phyloP scores from a whole-genome alignment of 257 asterid species.

The Solanum raphanifolium region DNA sequence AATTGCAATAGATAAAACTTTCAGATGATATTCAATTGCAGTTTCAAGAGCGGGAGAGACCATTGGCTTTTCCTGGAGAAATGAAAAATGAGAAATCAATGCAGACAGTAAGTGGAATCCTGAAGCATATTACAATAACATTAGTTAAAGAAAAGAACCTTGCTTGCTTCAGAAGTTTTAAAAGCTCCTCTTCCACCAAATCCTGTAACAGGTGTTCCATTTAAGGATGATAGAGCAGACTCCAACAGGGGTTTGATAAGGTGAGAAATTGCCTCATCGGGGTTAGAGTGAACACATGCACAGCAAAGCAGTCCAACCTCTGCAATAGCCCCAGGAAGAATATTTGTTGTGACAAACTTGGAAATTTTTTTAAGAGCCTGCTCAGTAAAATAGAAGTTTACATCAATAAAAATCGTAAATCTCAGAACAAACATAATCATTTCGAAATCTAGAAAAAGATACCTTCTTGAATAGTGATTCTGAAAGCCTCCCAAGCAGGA shows the following conservation, averaged over 20 bases:
- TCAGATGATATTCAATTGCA: slow-evolving; percentile 81
- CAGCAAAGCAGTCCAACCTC: slow-evolving; percentile 97
- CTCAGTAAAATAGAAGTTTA: slow-evolving; percentile 14
- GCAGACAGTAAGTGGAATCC: slow-evolving; percentile 9
- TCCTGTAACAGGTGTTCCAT: slow-evolving; percentile 70
- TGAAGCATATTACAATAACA: slow-evolving; percentile 9
- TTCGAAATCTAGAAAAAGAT: slow-evolving; percentile 9
- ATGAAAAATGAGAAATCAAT: slow-evolving; percentile 11
- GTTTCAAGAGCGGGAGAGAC: slow-evolving; percentile 92
- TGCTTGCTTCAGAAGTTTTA: slow-evolving; percentile 38
- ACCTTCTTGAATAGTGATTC: slow-evolving; percentile 87
- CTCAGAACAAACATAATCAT: neutral
- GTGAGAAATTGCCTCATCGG: slow-evolving; percentile 75
- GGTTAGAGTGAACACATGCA: slow-evolving; percentile 94
- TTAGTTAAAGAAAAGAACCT: slow-evolving; percentile 44
- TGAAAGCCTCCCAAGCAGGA: slow-evolving; percentile 89
- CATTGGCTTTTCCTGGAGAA: slow-evolving; percentile 53
- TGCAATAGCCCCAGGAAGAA: slow-evolving; percentile 98
- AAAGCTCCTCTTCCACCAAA: slow-evolving; percentile 54
- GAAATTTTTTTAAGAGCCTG: slow-evolving; percentile 90
- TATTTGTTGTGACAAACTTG: slow-evolving; percentile 79
- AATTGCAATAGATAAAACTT: slow-evolving; percentile 84
- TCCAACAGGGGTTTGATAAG: slow-evolving; percentile 74
- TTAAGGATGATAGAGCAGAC: slow-evolving; percentile 63
- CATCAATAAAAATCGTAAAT: neutral